Conservation (phyloP, 2,329 filamentous ascomycete species). For the Epichloe festucae region DNA sequence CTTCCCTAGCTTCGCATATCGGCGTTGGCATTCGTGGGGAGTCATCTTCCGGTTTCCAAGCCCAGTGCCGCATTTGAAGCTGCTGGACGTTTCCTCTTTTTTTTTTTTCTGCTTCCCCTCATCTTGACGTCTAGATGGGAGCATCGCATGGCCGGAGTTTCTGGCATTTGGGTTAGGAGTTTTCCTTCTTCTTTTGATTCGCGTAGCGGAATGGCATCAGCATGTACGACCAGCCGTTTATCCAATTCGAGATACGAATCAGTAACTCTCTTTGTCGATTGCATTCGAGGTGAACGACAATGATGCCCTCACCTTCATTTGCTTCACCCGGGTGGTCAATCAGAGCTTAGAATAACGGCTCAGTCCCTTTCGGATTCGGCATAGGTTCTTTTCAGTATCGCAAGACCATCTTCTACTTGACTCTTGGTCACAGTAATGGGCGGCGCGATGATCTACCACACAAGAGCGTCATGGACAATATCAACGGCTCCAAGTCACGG, state of each 20-base stretch:
- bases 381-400: no score
- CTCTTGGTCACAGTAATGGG: no score
- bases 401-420: no score
- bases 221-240: not conserved
- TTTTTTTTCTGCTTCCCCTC: not conserved
- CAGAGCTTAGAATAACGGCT: no score
- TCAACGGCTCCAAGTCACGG: no score
- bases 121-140: not conserved
- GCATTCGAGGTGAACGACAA: not conserved
- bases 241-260: not conserved
- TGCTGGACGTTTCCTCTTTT: not conserved
- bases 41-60: not conserved
- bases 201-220: not conserved
- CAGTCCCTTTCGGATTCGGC: no score
- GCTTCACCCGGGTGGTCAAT: no score
- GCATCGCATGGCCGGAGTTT: not conserved
- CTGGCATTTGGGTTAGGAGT: not conserved
- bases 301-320: no score
- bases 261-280: not conserved
- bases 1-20: slow-evolving; percentile 1
- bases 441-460: no score
- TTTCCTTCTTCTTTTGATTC: not conserved
- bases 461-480: no score
- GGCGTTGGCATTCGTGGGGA: not conserved
- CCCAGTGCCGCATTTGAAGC: not conserved